Evolutionary conservation across 1,139 yeast genomes (phyloP), one percentile per base, ranked within the genome.

Genomic region (Wickerhamomyces sp.): DNA sequence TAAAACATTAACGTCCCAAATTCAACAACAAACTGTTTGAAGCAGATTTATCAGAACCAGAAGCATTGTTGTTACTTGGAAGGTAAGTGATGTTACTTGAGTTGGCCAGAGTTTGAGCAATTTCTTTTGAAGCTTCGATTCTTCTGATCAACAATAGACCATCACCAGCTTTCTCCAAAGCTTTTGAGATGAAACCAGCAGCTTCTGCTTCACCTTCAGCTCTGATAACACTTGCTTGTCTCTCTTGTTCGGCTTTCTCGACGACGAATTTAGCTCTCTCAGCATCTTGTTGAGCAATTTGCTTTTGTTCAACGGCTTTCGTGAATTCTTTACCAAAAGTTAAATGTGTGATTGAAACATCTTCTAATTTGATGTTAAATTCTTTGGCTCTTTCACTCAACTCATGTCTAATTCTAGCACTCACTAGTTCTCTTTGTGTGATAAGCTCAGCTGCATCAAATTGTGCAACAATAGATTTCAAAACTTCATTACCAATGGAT

Each of bases 191-290:
- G 41, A 82, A 79, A 44, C 91, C 98, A 7, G 97, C 99, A 38
- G 95, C 87, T 62, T 93, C 98, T 28, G 98, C 98, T 65, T 93
- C 99, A 63, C 98, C 99, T 64, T 93, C 98, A 18, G 99, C 99
- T 52, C 97, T 78, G 47, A 91, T 91, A 52, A 93, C 88, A 37
- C 85, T 71, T 5, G 98, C 98, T 60, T 82, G 89, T 60, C 95
- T 78, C 62, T 91, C 97, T 64, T 93, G 99, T 62, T 91, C 97
- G 5, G 98, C 98, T 61, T 83, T 85, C 58, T 89, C 96, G 35
- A 93, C 99, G 42, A 88, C 71, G 59, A 78, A 93, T 55, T 85
- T 83, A 40, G 97, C 96, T 52, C 98, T 77, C 66, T 93, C 98
- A 17, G 99, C 97, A 57, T 93, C 98, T 64, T 93, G 98, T 67